Base-by-base conservation (phyloP, 371 early-diverging fungal species). In the Blyttiomyces sp. region DNA sequence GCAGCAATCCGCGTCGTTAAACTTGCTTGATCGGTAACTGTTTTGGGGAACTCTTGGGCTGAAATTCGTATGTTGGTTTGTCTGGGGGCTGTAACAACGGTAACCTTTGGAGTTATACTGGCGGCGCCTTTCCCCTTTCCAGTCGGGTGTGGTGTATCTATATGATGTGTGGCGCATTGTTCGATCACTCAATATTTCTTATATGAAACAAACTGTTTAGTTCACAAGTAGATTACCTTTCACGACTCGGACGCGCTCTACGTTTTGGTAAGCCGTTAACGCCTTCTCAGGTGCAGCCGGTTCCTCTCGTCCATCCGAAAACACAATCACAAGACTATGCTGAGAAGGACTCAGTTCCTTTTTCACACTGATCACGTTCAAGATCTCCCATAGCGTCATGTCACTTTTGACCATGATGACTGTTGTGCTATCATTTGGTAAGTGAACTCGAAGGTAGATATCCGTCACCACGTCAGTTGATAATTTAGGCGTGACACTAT, bases 381-480 rank as follows among this genome's bases (percentile, higher is more conserved):
- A 56, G 9, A 73, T 54, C 35, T 76, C 76, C 67, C 66, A 63
- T 50, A 76, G 66, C 7, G 68, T 63, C 72, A 64, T 73, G 46
- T 64, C 66, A 23, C 36, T 43, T 27, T 69, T 56, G 36, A 69
- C 66, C 34, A 53, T 39, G 5, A 76, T 64, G 26, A 76, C 73
- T 6, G 76, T 69, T 2, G 71, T 71, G 55, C 54, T 66, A 34
- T 66, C 67, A 45, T 71, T 69, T 1, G 71, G 69, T 2, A 76
- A 62, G 46, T 71, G 66, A n/a, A 73, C 68, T 4, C 69, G 65
- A 13, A 76, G 63, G 43, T 57, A 67, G 24, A 35, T 57, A 33
- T 67, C 63, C 5, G 43, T n/a, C n/a, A n/a, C n/a, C n/a, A n/a
- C n/a, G n/a, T n/a, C n/a, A n/a, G n/a, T n/a, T n/a, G n/a, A n/a